These are phyloP conservation scores for Alternaria sp. DNA, from an alignment of 2,329 filamentous ascomycete species.

Conservation along the genomic window DNA sequence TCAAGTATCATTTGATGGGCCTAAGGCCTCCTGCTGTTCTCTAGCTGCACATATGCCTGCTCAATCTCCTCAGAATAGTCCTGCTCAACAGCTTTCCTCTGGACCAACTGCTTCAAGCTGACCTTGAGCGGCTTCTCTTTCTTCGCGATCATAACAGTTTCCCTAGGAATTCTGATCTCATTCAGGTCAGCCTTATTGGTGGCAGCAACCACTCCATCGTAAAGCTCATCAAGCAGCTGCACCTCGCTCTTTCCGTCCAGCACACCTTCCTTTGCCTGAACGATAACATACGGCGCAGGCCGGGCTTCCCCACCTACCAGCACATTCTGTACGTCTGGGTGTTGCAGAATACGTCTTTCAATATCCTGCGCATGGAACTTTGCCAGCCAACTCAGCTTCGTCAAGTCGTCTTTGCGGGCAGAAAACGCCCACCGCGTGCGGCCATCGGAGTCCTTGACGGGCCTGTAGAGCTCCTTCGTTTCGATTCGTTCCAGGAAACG, in stretches of 20 bases:
- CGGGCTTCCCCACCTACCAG: slow-evolving; percentile 25
- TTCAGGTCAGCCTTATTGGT: neutral
- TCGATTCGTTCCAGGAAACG: slow-evolving; percentile 38
- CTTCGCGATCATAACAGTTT: slow-evolving; percentile 19
- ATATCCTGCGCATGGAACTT: slow-evolving; percentile 27
- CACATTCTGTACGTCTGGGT: slow-evolving; percentile 11
- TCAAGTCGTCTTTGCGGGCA: slow-evolving; percentile 28
- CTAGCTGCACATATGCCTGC: slow-evolving; percentile 18
- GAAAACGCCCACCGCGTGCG: slow-evolving; percentile 22
- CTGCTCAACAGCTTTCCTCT: slow-evolving; percentile 23
- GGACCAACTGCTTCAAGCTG: slow-evolving; percentile 18
- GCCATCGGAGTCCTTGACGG: slow-evolving; percentile 31
- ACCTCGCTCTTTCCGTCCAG: slow-evolving; percentile 10
- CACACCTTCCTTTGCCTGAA: slow-evolving; percentile 18
- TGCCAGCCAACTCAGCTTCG: slow-evolving; percentile 25
- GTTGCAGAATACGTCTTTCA: slow-evolving; percentile 17
- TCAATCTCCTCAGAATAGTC: slow-evolving; percentile 22
- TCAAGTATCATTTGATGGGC: no score
- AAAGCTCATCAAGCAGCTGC: slow-evolving; percentile 16
- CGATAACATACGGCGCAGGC: slow-evolving; percentile 21
- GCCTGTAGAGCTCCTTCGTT: slow-evolving; percentile 46
- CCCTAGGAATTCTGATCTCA: slow-evolving; percentile 18
- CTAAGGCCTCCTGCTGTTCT: neutral
- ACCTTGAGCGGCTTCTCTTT: slow-evolving; percentile 20
- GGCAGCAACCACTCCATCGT: slow-evolving; percentile 2